A percentile compares a stretch with the other conserved stretches of the same genome.
Evolutionary conservation across 75 land plant species (phyloP).

Genomic region (Pseudotsuga menziesii): DNA sequence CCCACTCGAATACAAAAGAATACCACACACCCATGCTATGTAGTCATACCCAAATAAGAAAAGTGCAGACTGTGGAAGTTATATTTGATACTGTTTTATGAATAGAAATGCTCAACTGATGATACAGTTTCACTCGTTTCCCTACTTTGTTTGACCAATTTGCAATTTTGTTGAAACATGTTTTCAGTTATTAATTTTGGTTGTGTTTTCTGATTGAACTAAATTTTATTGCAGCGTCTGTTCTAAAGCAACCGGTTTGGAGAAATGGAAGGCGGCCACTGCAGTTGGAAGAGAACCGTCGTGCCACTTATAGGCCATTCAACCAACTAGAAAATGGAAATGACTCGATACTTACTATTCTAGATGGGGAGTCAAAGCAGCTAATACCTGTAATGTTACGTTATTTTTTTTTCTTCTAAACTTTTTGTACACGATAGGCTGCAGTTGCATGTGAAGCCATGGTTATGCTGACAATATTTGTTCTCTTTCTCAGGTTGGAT

Average conservation of each 20-base stretch:
- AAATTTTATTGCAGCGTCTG: slow-evolving; percentile 15
- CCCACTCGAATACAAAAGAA: background rate
- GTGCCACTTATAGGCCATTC: slow-evolving; percentile 53
- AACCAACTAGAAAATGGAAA: slow-evolving; percentile 33
- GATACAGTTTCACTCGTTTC: background rate
- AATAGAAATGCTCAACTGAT: background rate
- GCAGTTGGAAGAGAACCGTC: slow-evolving; percentile 70
- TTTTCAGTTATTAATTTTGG: slow-evolving; percentile 1
- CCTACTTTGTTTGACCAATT: background rate
- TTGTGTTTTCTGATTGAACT: background rate
- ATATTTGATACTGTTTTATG: background rate
- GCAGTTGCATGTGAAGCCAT: no score
- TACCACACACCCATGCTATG: no score
- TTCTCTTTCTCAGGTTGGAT: slow-evolving; percentile 43
- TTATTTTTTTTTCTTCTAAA: background rate
- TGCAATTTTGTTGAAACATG: background rate
- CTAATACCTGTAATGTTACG: slow-evolving; percentile 65
- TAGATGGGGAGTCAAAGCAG: slow-evolving; percentile 57
- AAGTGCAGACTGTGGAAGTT: background rate
- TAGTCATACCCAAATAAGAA: no score
- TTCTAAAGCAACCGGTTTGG: slow-evolving; percentile 26
- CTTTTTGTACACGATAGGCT: background rate
- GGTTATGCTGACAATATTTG: background rate
- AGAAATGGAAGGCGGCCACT: slow-evolving; percentile 56
- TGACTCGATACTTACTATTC: slow-evolving; percentile 41